Base-by-base conservation (phyloP, 768 basidiomycete genomes). In the Calocera cornea region DNA sequence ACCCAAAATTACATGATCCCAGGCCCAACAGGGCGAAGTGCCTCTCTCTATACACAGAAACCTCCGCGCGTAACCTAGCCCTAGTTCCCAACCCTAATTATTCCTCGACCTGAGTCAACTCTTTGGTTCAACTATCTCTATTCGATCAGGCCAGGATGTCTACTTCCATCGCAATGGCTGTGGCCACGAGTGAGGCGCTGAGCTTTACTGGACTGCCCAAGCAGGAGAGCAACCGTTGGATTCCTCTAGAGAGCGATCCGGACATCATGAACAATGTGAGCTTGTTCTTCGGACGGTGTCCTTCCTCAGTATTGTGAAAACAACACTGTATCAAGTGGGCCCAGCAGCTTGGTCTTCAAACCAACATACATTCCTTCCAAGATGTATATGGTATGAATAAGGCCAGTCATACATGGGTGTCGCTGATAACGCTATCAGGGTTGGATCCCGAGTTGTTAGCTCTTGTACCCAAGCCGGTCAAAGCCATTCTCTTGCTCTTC, bases 401-500 rank as follows among this genome's bases (percentile, higher is more conserved):
- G 5, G 24, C 24, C 3, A 7, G 44, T 47, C 7, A 19, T 5
- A 47, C 24, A 3, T 17, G 19, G 3, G 19, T 19, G 24, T 3
- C 44, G 19, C 19, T 24, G 44, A 47, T 5, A 29, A 60, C 31
- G 14, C 19, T 14, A 29, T 5, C 54, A 60, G 54, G 54, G 3
- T 75, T 91, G 24, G 90, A 91, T 68, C 75, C 79, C 5, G 86
- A 97, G 84, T 81, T 94, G 36, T 83, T 95, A 1, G 77, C 68
- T 0, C 80, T 90, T 73, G 87, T 95, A 0, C 80, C 88, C 0
- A 75, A 81, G 69, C 92, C 89, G 0, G 88, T 88, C 34, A 88
- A 88, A 73, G 95, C 95, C 0, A 83, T 97, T 10, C 78, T 95
- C 7, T 79, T 98, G 5, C 82, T 97, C 27, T 98, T 95, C 77